These are phyloP conservation scores for Talaromyces ruber DNA, from an alignment of 495 filamentous ascomycete genomes.

Conservation along the genomic window DNA sequence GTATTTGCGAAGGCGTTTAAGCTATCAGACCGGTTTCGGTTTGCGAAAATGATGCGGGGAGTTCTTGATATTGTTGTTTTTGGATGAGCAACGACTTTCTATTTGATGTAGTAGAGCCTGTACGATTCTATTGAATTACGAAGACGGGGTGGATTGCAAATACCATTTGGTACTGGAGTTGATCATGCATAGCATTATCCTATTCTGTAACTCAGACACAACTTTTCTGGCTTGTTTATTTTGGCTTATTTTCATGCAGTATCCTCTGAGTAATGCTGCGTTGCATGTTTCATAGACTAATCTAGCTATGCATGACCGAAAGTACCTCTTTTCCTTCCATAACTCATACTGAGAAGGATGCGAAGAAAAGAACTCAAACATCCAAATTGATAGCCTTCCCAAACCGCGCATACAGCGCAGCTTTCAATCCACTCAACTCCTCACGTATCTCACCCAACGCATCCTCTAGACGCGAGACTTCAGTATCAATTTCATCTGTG, in stretches of 20 bases:
- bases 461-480: slow-evolving; percentile 68
- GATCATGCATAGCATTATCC: background rate
- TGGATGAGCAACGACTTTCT: background rate
- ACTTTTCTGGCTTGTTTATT: background rate
- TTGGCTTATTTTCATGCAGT: background rate
- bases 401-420: slow-evolving; percentile 87
- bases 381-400: slow-evolving; percentile 93
- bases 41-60: background rate
- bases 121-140: background rate
- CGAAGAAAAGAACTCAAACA: slow-evolving; percentile 25
- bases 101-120: background rate
- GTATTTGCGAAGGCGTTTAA: background rate
- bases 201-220: background rate
- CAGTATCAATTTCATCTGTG: slow-evolving; percentile 61
- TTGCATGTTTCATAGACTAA: background rate
- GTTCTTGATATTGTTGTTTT: background rate
- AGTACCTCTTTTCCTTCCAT: background rate
- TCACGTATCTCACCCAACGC: slow-evolving; percentile 65
- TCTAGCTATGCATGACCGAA: no score
- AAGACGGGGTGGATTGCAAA: background rate
- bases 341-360: background rate
- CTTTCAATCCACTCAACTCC: slow-evolving; percentile 81
- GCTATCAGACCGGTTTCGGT: background rate
- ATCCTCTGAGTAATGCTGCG: background rate
- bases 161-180: background rate